Evolutionary conservation across 2,329 filamentous ascomycete species (phyloP), one percentile per base, ranked within the genome.

Genomic region (Fusarium oxysporum): DNA sequence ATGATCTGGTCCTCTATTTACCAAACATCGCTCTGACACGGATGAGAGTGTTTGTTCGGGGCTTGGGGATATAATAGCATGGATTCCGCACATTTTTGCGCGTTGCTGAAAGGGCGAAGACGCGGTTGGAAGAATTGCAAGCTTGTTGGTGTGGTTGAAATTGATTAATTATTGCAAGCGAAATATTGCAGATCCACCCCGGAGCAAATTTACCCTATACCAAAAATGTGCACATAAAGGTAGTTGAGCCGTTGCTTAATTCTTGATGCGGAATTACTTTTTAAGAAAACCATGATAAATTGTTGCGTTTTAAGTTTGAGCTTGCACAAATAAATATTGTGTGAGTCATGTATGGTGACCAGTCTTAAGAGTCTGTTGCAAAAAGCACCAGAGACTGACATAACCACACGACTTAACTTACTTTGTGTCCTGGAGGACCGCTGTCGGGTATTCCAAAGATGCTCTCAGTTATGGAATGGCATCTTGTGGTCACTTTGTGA

Each of bases 1-100:
- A 77, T 91, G 86, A 76, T 92, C 90, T 4, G 89, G 90, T 2
- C 89, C 90, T 73, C 90, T 87, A 40, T 86, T 90, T 70, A 81
- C 82, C 28, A 92, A 84, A 23, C 85, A 80, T 43, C 80, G 77
- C 63, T 80, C 80, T n/a, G 91, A 77, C 4, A 82, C 79, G 3
- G 80, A 67, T 3, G 74, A 77, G 25, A 81, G 76, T 23, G 76
- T 70, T 44, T 78, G 76, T 53, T 76, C 65, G 78, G 77, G 55
- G 28, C 73, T 71, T 41, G 68, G 47, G 25, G 85, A 86, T 58
- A 91, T 83, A 44, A 82, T 80, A 40, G 83, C 86, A 78, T 91
- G 85, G 59, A 91, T 91, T 70, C 90, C 90, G 79, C 90, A 92
- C 90, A 92, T 67, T 91, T 70, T 71, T 76, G 53, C 62, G 69